phyloP scores from a whole-genome alignment of 2,329 filamentous ascomycete genomes.

The Fusarium armeniacum region DNA sequence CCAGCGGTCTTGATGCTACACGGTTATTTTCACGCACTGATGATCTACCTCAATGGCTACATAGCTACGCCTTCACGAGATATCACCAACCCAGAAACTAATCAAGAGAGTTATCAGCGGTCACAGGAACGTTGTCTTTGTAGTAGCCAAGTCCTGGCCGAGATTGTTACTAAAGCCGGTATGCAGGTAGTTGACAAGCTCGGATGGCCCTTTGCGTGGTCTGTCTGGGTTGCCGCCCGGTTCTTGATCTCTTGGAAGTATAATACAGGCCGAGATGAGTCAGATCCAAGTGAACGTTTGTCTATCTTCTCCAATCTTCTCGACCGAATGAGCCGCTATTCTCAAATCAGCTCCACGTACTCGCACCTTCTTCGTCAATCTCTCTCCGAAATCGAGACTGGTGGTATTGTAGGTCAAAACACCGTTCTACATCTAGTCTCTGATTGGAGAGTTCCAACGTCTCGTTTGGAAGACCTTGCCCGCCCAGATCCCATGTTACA shows the following conservation, averaged over 20 bases:
- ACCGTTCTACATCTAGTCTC: neutral
- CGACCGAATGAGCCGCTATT: neutral
- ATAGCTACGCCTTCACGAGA: neutral
- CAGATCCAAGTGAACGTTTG: fast-evolving
- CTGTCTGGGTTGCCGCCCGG: neutral
- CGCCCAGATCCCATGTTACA: neutral
- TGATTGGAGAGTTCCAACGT: neutral
- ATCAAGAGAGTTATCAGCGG: fast-evolving
- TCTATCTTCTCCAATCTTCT: neutral
- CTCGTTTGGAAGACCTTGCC: neutral
- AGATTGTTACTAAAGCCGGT: neutral
- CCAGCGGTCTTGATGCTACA: neutral
- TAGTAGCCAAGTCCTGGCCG: neutral
- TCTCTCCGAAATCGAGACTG: neutral
- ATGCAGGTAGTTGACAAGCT: neutral
- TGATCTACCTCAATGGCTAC: neutral
- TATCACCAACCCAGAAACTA: neutral
- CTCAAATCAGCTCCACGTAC: neutral
- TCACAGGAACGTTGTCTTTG: neutral
- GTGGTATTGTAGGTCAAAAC: fast-evolving
- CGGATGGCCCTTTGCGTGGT: constrained; percentile 9
- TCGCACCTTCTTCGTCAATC: neutral
- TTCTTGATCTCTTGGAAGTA: neutral
- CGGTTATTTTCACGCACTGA: neutral
- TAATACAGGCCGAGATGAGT: too few species aligned